Base-by-base conservation (phyloP, 2,329 filamentous ascomycete genomes). In the Aphanocladium album region DNA sequence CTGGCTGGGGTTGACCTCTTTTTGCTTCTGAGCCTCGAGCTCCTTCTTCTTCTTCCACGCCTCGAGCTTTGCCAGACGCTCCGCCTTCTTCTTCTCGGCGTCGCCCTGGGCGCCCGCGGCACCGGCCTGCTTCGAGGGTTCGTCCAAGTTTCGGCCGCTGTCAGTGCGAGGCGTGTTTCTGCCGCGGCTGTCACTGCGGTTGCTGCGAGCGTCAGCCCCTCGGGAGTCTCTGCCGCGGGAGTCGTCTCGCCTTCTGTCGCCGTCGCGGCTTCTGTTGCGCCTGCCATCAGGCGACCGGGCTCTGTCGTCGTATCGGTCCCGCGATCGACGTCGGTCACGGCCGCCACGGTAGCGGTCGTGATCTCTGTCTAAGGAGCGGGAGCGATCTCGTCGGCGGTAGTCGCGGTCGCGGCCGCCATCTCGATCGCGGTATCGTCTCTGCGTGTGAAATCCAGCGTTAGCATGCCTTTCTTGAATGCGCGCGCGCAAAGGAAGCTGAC, bases 21-120 rank as follows among this genome's bases (percentile, higher is more conserved):
- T 87, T 70, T 89, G 85, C 71, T 90, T 90, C 64, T 83, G 83
- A 67, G 88, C 88, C 67, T 88, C 88, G 70, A 87, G 86, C 65
- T 91, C 89, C 71, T 91, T 88, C 75, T 93, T 93, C 74, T 91
- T 89, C 76, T 96, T 96, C 93, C 92, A 96, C 61, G 90, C 90
- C 72, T 93, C 90, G 30, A 96, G 77, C 71, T 91, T 93, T 30
- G 90, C 90, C 47, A 92, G 80, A 64, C 90, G 82, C 73, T 93
- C 90, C 54, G 88, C 89, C 72, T 93, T 91, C 60, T 75, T 62
- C 70, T 89, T 91, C 54, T 91, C 87, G 63, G 85, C 84, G 68
- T 91, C 89, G 33, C 84, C 80, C 68, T 86, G 86, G 19, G 75
- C 74, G 49, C 78, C 75, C 57, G 80, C 71, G 43, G 71, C 69